Evolutionary conservation across 2,329 filamentous ascomycete genomes (phyloP), one percentile per base, ranked within the genome.

Genomic region (Phialemonium atrogriseum): DNA sequence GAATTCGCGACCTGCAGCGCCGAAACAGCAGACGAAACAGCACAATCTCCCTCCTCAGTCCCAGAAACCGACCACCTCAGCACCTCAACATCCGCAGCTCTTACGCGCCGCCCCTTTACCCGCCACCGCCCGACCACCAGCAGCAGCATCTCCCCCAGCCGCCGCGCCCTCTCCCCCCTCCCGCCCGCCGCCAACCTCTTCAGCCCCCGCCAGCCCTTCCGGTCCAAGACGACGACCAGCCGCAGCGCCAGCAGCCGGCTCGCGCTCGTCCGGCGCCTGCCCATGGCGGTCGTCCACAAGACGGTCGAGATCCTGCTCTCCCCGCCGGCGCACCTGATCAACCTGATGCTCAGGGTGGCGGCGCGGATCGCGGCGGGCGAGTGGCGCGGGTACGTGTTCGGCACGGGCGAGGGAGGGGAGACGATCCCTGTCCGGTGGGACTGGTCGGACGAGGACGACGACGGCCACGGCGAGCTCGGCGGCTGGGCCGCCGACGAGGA

Each of bases 331-430:
- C 77, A 88, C 45, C 69, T 94, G 2, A 72, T 94, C 21, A 68
- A 75, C 16, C 64, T 94, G 24, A 87, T 94, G 68, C 69, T 94
- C 5, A 77, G 77, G 34, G 84, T 94, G 35, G 84, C 87, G 1
- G 79, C 83, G 0, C 77, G 74, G 39, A 85, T 94, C 39, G 71
- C 78, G 2, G 66, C 66, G 18, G 74, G 72, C 12, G 67, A 73
- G 58, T 77, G 70, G 78, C 62, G 72, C 48, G 81, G 73, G 39
- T 57, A 71, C 43, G 63, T 75, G 32, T 66, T 68, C 30, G 72
- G 72, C 9, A 59, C 65, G 32, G 64, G 64, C 19, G 71, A 76
- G 34, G 51, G 56, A 11, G 71, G 70, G 7, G 68, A 72, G 45
- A 51, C 56, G 36, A 70, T 75, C 16, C 66, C 68, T 2, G 73